Conservation (phyloP, 345 rosid genomes). For the Reutealis trisperma region DNA sequence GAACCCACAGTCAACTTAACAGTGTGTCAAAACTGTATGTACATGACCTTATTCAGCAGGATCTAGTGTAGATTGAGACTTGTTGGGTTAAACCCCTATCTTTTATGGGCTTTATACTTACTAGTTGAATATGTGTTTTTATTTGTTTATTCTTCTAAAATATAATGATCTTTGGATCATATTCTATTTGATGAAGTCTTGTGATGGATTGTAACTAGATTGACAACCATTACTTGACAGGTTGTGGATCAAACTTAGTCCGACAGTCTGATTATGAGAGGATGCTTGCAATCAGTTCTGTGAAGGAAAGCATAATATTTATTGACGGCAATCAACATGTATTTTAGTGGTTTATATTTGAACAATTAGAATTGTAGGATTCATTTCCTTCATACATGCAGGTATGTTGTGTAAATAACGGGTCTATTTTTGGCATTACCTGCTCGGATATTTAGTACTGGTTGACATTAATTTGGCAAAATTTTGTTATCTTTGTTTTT, state of each 20-base stretch:
- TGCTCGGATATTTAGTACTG: constrained; percentile 4
- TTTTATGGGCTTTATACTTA: background rate
- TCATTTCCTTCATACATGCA: constrained; percentile 3
- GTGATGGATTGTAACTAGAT: constrained; percentile 3
- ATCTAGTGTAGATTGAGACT: background rate
- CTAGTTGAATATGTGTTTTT: background rate
- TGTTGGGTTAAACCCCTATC: background rate
- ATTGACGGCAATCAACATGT: background rate
- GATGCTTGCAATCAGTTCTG: constrained; percentile 15
- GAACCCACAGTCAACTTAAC: background rate
- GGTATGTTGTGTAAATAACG: constrained; percentile 30
- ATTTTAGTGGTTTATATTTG: constrained; percentile 6
- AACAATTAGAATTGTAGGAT: constrained; percentile 11
- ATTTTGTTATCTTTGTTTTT: constrained; percentile 9
- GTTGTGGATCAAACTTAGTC: constrained; percentile 1
- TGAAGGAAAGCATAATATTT: background rate
- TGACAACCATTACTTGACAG: constrained; percentile 2
- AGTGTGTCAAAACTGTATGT: background rate
- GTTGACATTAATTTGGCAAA: constrained; percentile 3
- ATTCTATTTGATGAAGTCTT: background rate
- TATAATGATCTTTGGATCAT: background rate
- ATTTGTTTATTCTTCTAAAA: background rate
- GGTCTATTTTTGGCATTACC: background rate
- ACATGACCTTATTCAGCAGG: background rate
- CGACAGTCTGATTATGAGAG: background rate